Conservation (phyloP, 2,329 filamentous ascomycete genomes). For the Tricladium varicosporioides region DNA sequence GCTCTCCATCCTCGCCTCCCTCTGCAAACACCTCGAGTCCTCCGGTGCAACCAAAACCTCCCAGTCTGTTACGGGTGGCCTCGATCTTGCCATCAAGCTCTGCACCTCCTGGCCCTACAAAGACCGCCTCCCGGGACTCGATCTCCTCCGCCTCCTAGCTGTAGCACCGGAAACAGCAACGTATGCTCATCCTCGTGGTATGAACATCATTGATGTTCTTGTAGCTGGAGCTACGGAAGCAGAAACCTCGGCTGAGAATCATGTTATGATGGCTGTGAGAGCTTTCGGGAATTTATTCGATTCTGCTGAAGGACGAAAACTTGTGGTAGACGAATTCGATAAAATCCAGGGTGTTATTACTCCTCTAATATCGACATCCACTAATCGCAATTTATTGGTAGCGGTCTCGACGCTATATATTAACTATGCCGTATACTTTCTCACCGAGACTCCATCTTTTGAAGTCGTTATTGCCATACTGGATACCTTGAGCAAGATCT, state of each 20-base stretch:
- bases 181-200: slow-evolving; percentile 49
- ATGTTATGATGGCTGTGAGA: slow-evolving; percentile 82
- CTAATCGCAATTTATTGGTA: slow-evolving; percentile 78
- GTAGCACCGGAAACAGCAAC: slow-evolving; percentile 66
- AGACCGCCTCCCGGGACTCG: slow-evolving; percentile 79
- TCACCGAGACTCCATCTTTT: slow-evolving; percentile 37
- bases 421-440: slow-evolving; percentile 78
- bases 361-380: slow-evolving; percentile 59
- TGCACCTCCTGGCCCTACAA: slow-evolving; percentile 76
- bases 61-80: slow-evolving; percentile 49
- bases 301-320: slow-evolving; percentile 65
- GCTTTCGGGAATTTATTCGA: slow-evolving; percentile 82
- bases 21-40: slow-evolving; percentile 64
- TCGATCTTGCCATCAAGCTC: slow-evolving; percentile 68
- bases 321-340: slow-evolving; percentile 59
- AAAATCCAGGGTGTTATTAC: slow-evolving; percentile 48
- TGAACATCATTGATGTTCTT: slow-evolving; percentile 60
- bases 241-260: slow-evolving; percentile 67
- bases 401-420: slow-evolving; percentile 80
- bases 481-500: slow-evolving; percentile 59
- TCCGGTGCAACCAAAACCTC: slow-evolving; percentile 35
- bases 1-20: slow-evolving; percentile 56
- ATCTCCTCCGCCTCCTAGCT: slow-evolving; percentile 81
- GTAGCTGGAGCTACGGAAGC: slow-evolving; percentile 55
- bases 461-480: slow-evolving; percentile 47